Evolutionary conservation across 73 alveolate species (phyloP), one percentile per base, ranked within the genome.

Genomic region (Paramecium tetraurelia): DNA sequence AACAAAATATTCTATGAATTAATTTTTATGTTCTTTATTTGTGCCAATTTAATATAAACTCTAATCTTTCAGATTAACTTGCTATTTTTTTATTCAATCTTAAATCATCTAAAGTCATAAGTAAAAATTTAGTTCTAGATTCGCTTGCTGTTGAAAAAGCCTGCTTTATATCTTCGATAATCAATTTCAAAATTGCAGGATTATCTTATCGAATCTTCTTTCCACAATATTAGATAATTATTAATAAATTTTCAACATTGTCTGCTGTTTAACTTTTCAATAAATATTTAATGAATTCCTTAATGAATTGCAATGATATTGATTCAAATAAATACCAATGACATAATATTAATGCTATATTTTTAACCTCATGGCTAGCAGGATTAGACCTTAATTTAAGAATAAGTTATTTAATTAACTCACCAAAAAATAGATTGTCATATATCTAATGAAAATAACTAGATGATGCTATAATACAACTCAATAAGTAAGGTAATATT

Each of bases 311-410:
- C n/a, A 80, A 44, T 20, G 90, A 80, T 44, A 80, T 80, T 38
- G 90, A 80, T 35, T 80, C 90, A 80, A 80, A 80, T 46, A 80
- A 3, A 46, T 80, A 80, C 76, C 70, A 80, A 80, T 80, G 90
- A 24, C 90, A 44, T 7, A 80, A 80, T 27, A 80, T 41, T 24
- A 43, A 22, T 24, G 76, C 14, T 12, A 80, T 46, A 80, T 80
- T 41, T 41, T 80, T 80, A 24, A 41, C 20, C 8, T 46, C 87
- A 75, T 35, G 58, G 35, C 11, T 18, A 8, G 1, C 90, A 20
- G 46, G 70, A 21, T 29, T 10, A 18, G 33, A 5, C 46, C 41
- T 44, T 22, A 80, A 22, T 41, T 27, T 27, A 20, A 44, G 46
- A 14, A 80, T 80, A 4, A 80, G 20, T 22, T 80, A 16, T 21